Base-by-base conservation (phyloP, 2,329 filamentous ascomycete species). In the Fusarium beomiforme region DNA sequence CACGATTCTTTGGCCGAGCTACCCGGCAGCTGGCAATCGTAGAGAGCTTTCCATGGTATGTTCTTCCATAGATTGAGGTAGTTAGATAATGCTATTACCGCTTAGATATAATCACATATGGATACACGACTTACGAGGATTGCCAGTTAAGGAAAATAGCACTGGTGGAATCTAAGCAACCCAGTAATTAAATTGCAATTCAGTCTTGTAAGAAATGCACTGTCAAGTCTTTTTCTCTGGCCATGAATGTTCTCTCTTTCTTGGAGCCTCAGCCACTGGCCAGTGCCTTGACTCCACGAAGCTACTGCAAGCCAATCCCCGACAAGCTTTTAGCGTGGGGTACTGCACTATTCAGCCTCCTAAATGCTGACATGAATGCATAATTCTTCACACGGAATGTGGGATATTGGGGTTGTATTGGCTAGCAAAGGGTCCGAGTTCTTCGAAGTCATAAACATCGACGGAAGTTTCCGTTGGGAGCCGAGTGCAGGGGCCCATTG, bases 11-110 rank as follows among this genome's bases (percentile, higher is more conserved):
- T n/a, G n/a, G 14, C 16, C 4, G 14, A 16, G 4, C 21, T 51
- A 51, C 47, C 47, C 31, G 17, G 21, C 9, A 51, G 21, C 12
- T 26, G 2, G 16, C 9, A 0, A 9, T 26, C 5, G 6, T 8
- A 8, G 5, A 5, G 4, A 3, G 0, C 1, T n/a, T 5, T 24
- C 24, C 8, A 6, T 8, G 6, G 5, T 4, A 0, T 5, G n/a
- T n/a, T n/a, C n/a, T n/a, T n/a, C n/a, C n/a, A n/a, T n/a, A n/a
- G n/a, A n/a, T n/a, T n/a, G n/a, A n/a, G n/a, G n/a, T n/a, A n/a
- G n/a, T n/a, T n/a, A n/a, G n/a, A n/a, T n/a, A n/a, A n/a, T n/a
- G n/a, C n/a, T n/a, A n/a, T n/a, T n/a, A n/a, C n/a, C 29, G 29
- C 8, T 10, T 10, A 29, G 11, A 10, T 29, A 8, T 29, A 29